Evolutionary conservation across 2,329 filamentous ascomycete species (phyloP).

Genomic region (Colletotrichum musicola): DNA sequence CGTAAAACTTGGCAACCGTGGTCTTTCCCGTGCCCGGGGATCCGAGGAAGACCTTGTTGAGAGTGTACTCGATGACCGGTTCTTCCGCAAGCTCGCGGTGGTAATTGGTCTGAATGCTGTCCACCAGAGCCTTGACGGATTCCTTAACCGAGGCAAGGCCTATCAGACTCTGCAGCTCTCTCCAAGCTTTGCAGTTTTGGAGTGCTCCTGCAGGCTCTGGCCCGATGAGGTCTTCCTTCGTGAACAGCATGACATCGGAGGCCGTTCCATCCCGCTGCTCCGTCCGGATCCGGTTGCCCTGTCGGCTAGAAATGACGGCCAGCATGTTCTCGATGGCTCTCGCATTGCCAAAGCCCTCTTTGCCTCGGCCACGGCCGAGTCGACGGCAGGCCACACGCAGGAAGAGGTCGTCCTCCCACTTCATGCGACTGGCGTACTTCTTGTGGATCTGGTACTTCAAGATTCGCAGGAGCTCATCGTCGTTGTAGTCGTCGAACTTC

Average conservation of each 20-base stretch:
- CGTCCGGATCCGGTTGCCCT: constrained; percentile 66
- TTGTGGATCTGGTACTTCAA: constrained; percentile 65
- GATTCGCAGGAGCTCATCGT: constrained; percentile 74
- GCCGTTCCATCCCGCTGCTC: constrained; percentile 54
- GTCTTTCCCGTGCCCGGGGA: constrained; percentile 83
- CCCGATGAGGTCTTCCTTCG: constrained; percentile 78
- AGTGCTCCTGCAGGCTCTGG: constrained; percentile 71
- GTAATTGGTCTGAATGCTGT: constrained; percentile 74
- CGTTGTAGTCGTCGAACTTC: constrained; percentile 77
- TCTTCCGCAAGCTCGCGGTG: constrained; percentile 73
- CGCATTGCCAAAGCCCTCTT: constrained; percentile 80
- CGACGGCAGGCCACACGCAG: constrained; percentile 72
- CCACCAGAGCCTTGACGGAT: constrained; percentile 68
- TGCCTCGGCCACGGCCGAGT: constrained; percentile 72
- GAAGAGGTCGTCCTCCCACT: constrained; percentile 73
- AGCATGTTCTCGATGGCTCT: constrained; percentile 75
- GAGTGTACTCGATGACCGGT: constrained; percentile 67
- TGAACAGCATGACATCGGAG: constrained; percentile 71
- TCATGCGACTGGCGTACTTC: constrained; percentile 68
- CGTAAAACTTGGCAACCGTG: constrained; percentile 80
- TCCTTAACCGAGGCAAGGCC: constrained; percentile 74
- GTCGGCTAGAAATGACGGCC: constrained; percentile 66
- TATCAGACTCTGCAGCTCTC: constrained; percentile 67
- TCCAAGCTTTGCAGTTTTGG: constrained; percentile 66
- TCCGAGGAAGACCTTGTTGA: constrained; percentile 79